Evolutionary conservation across 2,329 filamentous ascomycete species (phyloP), one percentile per base, ranked within the genome.

Genomic region (Botrytis byssoidea): DNA sequence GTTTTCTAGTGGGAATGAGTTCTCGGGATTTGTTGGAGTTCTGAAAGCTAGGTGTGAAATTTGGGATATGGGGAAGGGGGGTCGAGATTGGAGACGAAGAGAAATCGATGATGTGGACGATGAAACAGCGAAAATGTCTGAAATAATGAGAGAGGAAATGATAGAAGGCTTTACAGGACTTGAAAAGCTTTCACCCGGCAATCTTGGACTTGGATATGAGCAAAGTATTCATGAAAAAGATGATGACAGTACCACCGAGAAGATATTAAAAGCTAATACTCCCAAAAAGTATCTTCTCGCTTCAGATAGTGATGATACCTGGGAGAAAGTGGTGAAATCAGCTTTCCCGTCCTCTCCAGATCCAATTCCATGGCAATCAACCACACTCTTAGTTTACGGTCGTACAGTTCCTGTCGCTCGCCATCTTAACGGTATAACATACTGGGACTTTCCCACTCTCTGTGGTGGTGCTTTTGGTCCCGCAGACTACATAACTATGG

Each of bases 401-500:
- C 88, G 92, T 51, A 84, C 83, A 2, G 84, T 95, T 2, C 79
- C 81, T 1, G 86, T 93, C 4, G 89, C 90, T 1, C 84, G 85
- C 5, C 86, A 91, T 55, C 82, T 87, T 75, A 82, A 86, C 40
- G 89, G 90, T 29, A 83, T 88, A 1, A 87, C 89, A 0, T 85
- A 86, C 72, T 94, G 92, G 88, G 87, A 88, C 16, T 96, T 95
- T 78, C 79, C 85, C 22, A 87, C 91, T 51, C 86, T 95, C 1
- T 93, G 92, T 74, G 86, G 86, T 74, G 83, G 82, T 9, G 85
- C 85, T 2, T 89, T 94, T 63, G 93, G 93, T 0, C 92, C 93
- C 1, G 93, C 93, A 42, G 93, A 96, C 83, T 96, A 95, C 82
- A 92, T 95, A 72, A 92, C 91, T 1, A 88, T 96, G 80, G 92